Evolutionary conservation across 305 asterid genomes (phyloP).

Genomic region (Salvia sclarea): DNA sequence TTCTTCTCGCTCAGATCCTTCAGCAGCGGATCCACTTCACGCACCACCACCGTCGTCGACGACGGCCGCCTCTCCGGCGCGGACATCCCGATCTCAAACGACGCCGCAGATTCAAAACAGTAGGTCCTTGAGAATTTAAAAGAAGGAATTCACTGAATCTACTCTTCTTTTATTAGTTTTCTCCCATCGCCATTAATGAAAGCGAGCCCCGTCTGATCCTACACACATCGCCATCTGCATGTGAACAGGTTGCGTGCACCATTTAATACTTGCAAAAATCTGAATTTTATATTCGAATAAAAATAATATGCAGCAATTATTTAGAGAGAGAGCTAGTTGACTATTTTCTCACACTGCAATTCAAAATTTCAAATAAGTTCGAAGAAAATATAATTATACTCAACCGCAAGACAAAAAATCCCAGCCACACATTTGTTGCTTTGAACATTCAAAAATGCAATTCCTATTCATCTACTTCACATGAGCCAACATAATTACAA

Average conservation of each 20-base stretch:
- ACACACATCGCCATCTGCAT: conserved; percentile 47
- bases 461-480: conserved; percentile 15
- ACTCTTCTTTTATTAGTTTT: background rate
- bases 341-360: background rate
- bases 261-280: conserved; percentile 37
- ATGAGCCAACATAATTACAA: conserved; percentile 27
- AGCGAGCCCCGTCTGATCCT: conserved; percentile 19
- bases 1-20: conserved; percentile 87
- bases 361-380: conserved; percentile 24
- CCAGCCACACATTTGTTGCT: conserved; percentile 30
- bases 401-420: conserved; percentile 21
- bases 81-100: conserved; percentile 44
- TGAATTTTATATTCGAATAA: background rate
- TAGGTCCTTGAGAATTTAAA: conserved; percentile 9
- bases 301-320: background rate
- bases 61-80: conserved; percentile 48
- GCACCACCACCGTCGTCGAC: conserved; percentile 31
- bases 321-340: conserved; percentile 20
- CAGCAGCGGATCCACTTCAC: conserved; percentile 72
- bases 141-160: conserved; percentile 24
- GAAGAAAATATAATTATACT: conserved; percentile 7
- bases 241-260: conserved; percentile 53
- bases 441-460: conserved; percentile 22
- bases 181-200: conserved; percentile 35
- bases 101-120: conserved; percentile 27